Evolutionary conservation across 2,329 filamentous ascomycete genomes (phyloP).

Genomic region (Neonectria punicea): DNA sequence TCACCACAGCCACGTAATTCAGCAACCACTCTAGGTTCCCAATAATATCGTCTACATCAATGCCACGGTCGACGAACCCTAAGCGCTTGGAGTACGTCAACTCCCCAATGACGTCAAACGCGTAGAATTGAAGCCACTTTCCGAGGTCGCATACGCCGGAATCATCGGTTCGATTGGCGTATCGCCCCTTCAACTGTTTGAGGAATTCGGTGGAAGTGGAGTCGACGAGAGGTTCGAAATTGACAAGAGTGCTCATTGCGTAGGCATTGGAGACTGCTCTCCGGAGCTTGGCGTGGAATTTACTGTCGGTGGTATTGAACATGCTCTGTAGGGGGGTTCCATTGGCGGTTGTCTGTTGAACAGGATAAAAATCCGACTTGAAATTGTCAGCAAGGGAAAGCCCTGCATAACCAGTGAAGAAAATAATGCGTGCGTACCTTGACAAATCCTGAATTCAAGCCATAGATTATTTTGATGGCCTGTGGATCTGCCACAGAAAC

Average conservation of each 20-base stretch:
- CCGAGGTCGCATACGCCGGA: slow-evolving; percentile 19
- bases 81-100: slow-evolving; percentile 28
- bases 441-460: slow-evolving; percentile 17
- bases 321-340: slow-evolving; percentile 14
- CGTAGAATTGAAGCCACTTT: slow-evolving; percentile 34
- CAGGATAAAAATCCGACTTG: slow-evolving; percentile 19
- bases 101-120: slow-evolving; percentile 33
- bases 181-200: slow-evolving; percentile 16
- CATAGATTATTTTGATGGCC: slow-evolving; percentile 25
- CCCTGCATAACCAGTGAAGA: too few relatives aligned
- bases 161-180: background rate
- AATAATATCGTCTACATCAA: slow-evolving; percentile 31
- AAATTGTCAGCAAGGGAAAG: background rate
- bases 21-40: slow-evolving; percentile 29
- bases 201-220: slow-evolving; percentile 19
- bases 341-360: slow-evolving; percentile 21
- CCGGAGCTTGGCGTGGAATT: slow-evolving; percentile 22
- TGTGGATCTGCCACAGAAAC: slow-evolving; percentile 17
- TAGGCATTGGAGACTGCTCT: slow-evolving; percentile 22
- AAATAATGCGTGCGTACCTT: background rate
- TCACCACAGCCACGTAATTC: slow-evolving; percentile 29
- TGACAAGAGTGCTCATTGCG: slow-evolving; percentile 23
- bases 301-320: slow-evolving; percentile 20
- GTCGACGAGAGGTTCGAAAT: slow-evolving; percentile 20
- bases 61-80: slow-evolving; percentile 28